Conservation (phyloP, 2,329 filamentous ascomycete genomes). For the Aspergillus sp. region DNA sequence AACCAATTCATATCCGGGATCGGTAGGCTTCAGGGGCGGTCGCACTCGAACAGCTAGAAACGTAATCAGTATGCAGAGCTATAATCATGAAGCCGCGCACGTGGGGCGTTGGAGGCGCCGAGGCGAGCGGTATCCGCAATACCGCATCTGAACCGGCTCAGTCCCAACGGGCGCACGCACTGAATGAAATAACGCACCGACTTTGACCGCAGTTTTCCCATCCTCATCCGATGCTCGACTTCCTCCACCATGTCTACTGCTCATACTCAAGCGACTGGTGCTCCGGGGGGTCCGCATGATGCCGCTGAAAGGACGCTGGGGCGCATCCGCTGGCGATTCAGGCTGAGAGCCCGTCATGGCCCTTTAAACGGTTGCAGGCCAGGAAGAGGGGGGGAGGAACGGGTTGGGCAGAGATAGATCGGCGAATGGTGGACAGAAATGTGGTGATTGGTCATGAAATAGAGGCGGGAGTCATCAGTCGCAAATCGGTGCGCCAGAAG, state of each 20-base stretch:
- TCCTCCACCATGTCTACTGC: slow-evolving; percentile 70
- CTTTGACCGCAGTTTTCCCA: slow-evolving; percentile 88
- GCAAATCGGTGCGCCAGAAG: slow-evolving; percentile 7
- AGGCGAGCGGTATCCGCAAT: slow-evolving; percentile 6
- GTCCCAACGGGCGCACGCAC: neutral
- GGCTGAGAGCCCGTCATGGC: slow-evolving; percentile 71
- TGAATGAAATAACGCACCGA: slow-evolving; percentile 66
- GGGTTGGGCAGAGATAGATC: slow-evolving; percentile 11
- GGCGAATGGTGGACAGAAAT: slow-evolving; percentile 11
- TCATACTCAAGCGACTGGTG: slow-evolving; percentile 80
- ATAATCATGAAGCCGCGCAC: neutral
- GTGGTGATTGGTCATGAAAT: slow-evolving; percentile 17
- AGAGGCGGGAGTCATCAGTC: slow-evolving; percentile 22
- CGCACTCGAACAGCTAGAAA: slow-evolving; percentile 82
- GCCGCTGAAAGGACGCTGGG: slow-evolving; percentile 75
- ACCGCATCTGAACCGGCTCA: slow-evolving; percentile 1
- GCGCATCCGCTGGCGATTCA: slow-evolving; percentile 60
- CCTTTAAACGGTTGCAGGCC: slow-evolving; percentile 15
- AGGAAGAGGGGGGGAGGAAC: slow-evolving; percentile 2
- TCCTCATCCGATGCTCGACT: slow-evolving; percentile 90
- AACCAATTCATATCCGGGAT: slow-evolving; percentile 92
- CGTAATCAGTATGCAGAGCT: slow-evolving; percentile 15
- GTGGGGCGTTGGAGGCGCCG: neutral
- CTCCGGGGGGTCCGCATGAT: slow-evolving; percentile 77
- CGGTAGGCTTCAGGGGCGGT: slow-evolving; percentile 76